These are phyloP conservation scores for Heracleum sosnowskyi DNA, from an alignment of 129 eudicot genomes.

Conservation along the genomic window DNA sequence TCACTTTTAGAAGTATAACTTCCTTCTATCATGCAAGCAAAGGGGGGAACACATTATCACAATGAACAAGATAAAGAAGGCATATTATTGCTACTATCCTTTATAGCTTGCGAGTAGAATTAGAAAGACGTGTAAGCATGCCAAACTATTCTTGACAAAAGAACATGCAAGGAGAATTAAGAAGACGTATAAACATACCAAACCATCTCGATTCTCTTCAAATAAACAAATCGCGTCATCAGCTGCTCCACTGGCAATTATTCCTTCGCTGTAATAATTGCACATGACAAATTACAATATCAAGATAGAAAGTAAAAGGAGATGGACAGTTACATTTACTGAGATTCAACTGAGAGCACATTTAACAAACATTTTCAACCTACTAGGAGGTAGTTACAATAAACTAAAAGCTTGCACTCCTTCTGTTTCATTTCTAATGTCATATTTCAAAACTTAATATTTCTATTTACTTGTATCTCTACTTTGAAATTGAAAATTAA, in stretches of 20 bases:
- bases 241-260: constrained; percentile 94
- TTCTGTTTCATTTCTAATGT: not conserved
- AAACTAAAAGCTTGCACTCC: not conserved
- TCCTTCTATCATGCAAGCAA: not conserved
- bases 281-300: not conserved
- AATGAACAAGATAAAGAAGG: not conserved
- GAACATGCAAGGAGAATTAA: not conserved
- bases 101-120: not conserved
- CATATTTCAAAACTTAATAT: not conserved
- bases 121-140: not conserved
- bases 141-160: not conserved
- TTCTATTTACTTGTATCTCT: not conserved
- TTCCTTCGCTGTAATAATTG: constrained; percentile 55
- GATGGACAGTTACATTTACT: not conserved
- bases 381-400: not conserved
- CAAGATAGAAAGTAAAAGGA: not conserved
- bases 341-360: not conserved
- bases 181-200: constrained; percentile 29
- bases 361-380: not conserved
- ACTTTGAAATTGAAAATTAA: not conserved
- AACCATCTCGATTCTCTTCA: constrained; percentile 49
- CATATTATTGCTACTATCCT: not conserved
- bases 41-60: not conserved
- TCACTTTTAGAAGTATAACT: not conserved
- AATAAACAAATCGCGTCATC: constrained; percentile 87